Conservation (phyloP, 2,329 filamentous ascomycete species). For the Trichoderma pleuroti region DNA sequence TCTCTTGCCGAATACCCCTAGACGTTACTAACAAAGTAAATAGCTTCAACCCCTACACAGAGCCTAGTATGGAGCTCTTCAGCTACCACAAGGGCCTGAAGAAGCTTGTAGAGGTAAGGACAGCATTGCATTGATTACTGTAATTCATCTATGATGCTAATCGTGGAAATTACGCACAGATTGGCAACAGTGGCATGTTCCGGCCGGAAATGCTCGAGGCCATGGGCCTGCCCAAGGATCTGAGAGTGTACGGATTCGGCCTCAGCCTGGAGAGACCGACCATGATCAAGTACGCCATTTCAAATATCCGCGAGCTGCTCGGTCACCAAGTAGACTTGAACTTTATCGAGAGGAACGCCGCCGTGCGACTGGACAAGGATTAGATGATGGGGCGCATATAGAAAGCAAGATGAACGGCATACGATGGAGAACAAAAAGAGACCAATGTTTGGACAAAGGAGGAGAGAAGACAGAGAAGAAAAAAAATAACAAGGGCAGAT, state of each 20-base stretch:
- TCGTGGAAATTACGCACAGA: conserved; percentile 37
- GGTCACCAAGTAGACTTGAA: conserved; percentile 93
- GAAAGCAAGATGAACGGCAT: not conserved
- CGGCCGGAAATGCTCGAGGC: conserved; percentile 93
- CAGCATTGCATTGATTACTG: accelerated
- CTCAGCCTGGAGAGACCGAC: conserved; percentile 89
- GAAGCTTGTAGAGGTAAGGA: conserved; percentile 72
- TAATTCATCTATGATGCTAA: not conserved
- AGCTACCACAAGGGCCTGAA: conserved; percentile 84
- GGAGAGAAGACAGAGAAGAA: not conserved
- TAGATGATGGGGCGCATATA: conserved; percentile 37
- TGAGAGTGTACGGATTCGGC: conserved; percentile 93
- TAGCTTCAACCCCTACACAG: conserved; percentile 84
- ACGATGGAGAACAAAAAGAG: not conserved
- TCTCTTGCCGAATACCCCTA: not conserved
- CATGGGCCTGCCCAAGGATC: conserved; percentile 88
- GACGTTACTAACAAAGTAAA: not conserved
- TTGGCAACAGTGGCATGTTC: conserved; percentile 99
- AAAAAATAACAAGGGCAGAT: not conserved
- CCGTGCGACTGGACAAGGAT: conserved; percentile 83
- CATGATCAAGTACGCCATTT: conserved; percentile 92
- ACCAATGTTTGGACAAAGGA: not conserved
- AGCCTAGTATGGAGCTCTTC: conserved; percentile 98
- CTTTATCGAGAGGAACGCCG: conserved; percentile 89
- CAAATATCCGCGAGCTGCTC: conserved; percentile 86